Evolutionary conservation across 78 protist species (phyloP).

Genomic region (Corallochytrium limacisporum): DNA sequence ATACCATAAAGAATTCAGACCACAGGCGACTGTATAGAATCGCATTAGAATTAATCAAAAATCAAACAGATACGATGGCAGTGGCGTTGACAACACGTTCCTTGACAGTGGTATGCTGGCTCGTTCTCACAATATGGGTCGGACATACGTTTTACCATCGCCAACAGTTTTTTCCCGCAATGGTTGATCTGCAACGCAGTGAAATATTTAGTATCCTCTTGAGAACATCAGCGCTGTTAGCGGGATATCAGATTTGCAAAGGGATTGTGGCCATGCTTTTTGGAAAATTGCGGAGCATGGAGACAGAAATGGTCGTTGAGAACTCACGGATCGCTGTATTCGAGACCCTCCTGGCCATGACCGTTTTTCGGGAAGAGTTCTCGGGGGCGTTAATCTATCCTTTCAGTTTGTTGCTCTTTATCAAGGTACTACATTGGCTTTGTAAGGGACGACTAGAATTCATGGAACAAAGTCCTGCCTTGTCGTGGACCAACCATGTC

Average conservation of each 20-base stretch:
- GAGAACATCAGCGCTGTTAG: too few species aligned
- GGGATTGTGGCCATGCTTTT: constrained; percentile 9
- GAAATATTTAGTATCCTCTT: too few species aligned
- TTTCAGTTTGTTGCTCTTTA: constrained; percentile 42
- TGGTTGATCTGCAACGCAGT: too few species aligned
- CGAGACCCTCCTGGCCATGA: constrained; percentile 74
- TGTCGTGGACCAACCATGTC: constrained; percentile 15
- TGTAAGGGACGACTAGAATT: constrained; percentile 10
- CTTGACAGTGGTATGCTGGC: too few species aligned
- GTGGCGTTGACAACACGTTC: too few species aligned
- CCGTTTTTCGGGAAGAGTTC: constrained; percentile 77
- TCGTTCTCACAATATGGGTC: too few species aligned
- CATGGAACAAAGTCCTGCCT: constrained; percentile 52
- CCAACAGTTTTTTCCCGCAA: too few species aligned
- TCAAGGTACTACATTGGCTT: constrained; percentile 77
- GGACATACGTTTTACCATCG: too few species aligned
- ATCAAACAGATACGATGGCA: too few species aligned
- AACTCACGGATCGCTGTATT: constrained; percentile 54
- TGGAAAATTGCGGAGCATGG: constrained; percentile 38
- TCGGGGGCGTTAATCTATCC: constrained; percentile 33
- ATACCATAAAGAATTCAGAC: too few species aligned
- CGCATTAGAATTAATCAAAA: too few species aligned
- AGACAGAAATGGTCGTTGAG: constrained; percentile 48
- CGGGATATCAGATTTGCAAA: constrained; percentile 26
- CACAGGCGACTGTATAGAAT: too few species aligned